Base-by-base conservation (phyloP, 257 asterid genomes). In the Nyctanthes arbortristis region DNA sequence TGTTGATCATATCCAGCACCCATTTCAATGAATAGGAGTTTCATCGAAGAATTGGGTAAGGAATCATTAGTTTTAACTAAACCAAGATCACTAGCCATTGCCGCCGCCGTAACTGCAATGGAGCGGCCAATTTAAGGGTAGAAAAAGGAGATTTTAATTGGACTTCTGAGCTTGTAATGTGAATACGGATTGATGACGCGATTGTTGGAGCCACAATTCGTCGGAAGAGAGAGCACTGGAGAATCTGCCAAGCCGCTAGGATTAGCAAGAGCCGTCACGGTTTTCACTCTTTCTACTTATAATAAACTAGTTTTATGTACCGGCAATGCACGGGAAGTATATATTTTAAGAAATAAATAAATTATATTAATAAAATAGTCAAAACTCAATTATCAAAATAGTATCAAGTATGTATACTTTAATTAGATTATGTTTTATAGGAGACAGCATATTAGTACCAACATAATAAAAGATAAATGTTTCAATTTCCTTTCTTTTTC, bases 1-100 rank as follows among this genome's bases (percentile, higher is more conserved):
- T 93, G 99, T 73, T 93, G 99, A 87, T 93, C 99, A 73, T 91
- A 89, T 18, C 99, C 99, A 61, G 91, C 99, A 35, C 99, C 99
- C 97, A 91, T 93, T 78, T 93, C 99, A 24, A 93, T 96, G 68
- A 93, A 93, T 75, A 93, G 73, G 61, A 93, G 97, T 69, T 82
- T 93, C 82, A 93, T 84, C 13, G 92, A 79, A 73, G 96, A 82
- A 73, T 81, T 79, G 29, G 97, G 97, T 43, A 86, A 90, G 28
- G 80, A 11, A 5, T 28, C 37, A 28, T 61, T 67, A 36, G 80
- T 31, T 58, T 52, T 65, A 29, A 37, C 75, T 25, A 82, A 52
- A n/a, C 72, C 67, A 64, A 63, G 75, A 69, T 77, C 84, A 39
- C 73, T 76, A 47, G 90, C 79, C 93, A 88, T 85, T 40, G 85